Evolutionary conservation across 2,329 filamentous ascomycete genomes (phyloP), one percentile per base, ranked within the genome.

Genomic region (Fusarium chaquense): DNA sequence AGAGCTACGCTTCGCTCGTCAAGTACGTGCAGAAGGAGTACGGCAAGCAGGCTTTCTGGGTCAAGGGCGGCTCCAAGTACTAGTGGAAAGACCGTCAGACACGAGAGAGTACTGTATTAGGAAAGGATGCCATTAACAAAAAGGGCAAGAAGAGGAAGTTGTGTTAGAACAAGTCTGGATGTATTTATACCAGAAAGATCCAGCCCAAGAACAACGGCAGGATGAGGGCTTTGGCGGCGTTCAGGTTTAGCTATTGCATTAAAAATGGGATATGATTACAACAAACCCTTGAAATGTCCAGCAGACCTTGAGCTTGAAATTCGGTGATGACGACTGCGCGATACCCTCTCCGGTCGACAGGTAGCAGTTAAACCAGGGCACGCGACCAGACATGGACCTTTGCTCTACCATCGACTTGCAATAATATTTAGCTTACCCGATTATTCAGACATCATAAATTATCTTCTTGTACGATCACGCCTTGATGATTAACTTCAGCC

Each of bases 11-110:
- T 77, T 86, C 90, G 60, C 81, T 91, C 61, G 84, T 89, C 71
- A 91, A 91, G 84, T 82, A 89, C 51, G 85, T 88, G 58, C 85
- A 90, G 82, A 91, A 91, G 83, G 87, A 91, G 83, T 83, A 83
- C 74, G 80, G 81, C 71, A 88, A 86, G 81, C 86, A 89, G 81
- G 81, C 81, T 65, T 84, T 84, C 76, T 83, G 83, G 81, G 80
- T 79, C 69, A 81, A 80, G 73, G 77, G 80, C 46, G 79, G 80
- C 66, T 76, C 76, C 50, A 71, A 71, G 44, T 71, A 71, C 61
- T 71, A 56, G 53, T 20, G 24, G 35, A 22, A 52, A 8, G n/a
- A 40, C 50, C 18, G 45, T 45, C 33, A 32, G 32, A 44, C 28
- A 46, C 44, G 15, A 35, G 36, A 41, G 30, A 38, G 54, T 53